Evolutionary conservation across 1,139 yeast species (phyloP).

Genomic region (Taphrina wiesneri): DNA sequence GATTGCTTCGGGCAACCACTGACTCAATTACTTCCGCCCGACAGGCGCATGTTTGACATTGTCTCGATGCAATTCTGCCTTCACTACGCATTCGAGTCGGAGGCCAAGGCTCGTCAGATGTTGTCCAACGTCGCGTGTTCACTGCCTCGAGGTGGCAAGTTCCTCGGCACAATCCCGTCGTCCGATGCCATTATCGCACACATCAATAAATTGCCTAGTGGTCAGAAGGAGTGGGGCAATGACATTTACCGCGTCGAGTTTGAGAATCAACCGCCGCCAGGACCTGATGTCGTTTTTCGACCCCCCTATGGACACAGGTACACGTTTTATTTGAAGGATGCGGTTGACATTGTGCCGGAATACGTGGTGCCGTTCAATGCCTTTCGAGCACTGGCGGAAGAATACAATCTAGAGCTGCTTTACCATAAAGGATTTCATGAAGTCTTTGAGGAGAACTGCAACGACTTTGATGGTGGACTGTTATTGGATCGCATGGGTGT

Average conservation of each 20-base stretch:
- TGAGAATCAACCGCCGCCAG: slow-evolving; percentile 66
- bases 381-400: slow-evolving; percentile 64
- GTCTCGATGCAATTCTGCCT: slow-evolving; percentile 89
- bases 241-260: slow-evolving; percentile 77
- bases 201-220: slow-evolving; percentile 50
- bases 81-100: slow-evolving; percentile 91
- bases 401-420: slow-evolving; percentile 71
- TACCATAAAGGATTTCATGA: slow-evolving; percentile 78
- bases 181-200: slow-evolving; percentile 77
- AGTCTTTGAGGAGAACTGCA: slow-evolving; percentile 74
- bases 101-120: slow-evolving; percentile 70
- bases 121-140: slow-evolving; percentile 75
- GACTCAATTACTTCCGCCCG: slow-evolving; percentile 67
- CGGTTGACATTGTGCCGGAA: slow-evolving; percentile 95
- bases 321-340: slow-evolving; percentile 80
- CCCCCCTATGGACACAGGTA: slow-evolving; percentile 84
- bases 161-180: slow-evolving; percentile 92
- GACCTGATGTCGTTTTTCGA: slow-evolving; percentile 62
- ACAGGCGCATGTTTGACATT: slow-evolving; percentile 54
- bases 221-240: slow-evolving; percentile 75
- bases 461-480: slow-evolving; percentile 56
- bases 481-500: slow-evolving; percentile 59
- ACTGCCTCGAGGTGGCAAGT: slow-evolving; percentile 75
- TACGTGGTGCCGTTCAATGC: slow-evolving; percentile 96
- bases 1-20: slow-evolving; percentile 77